Evolutionary conservation across 2,329 filamentous ascomycete species (phyloP), one percentile per base, ranked within the genome.

Genomic region (Leptographium lundbergii): DNA sequence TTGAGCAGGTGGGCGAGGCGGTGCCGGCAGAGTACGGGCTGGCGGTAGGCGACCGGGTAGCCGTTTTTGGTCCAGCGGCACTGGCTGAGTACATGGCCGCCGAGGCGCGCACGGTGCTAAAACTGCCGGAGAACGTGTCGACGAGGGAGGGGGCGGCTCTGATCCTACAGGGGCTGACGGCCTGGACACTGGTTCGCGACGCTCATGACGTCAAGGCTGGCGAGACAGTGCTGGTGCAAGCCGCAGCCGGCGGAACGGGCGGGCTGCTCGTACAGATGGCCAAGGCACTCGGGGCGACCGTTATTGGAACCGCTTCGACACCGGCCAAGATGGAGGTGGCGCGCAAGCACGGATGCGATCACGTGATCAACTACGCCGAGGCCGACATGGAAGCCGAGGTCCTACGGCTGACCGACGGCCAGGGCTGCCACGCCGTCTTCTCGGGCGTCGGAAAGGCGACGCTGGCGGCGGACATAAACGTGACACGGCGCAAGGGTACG

Each of bases 391-490:
- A 81, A 57, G 70, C 70, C 52, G 78, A 80, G 68, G 84, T 89
- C 6, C 75, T 79, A 65, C 77, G 85, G 67, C 81, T 89, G 51
- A 95, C 90, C 0, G 81, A 77, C 5, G 86, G 86, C 0, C 75
- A 84, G 62, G 91, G 91, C 7, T 85, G 87, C 3, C 80, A 83
- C 62, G 90, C 85, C 9, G 86, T 95, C 22, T 94, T 89, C 68
- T 90, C 95, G 69, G 88, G 88, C 11, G 88, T 95, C 6, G 91
- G 91, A 11, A 88, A 89, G 74, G 78, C 80, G 54, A 96, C 91
- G 0, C 94, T 92, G 72, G 88, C 95, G 66, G 79, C 83, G n/a
- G 86, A 85, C 67, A 71, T 96, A 63, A 82, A 89, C 62, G 80
- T 82, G 65, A 78, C 91, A 54, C 86, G 84, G 65, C 72, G 85